Conservation (phyloP, 495 filamentous ascomycete species). For the Peziza echinospora region DNA sequence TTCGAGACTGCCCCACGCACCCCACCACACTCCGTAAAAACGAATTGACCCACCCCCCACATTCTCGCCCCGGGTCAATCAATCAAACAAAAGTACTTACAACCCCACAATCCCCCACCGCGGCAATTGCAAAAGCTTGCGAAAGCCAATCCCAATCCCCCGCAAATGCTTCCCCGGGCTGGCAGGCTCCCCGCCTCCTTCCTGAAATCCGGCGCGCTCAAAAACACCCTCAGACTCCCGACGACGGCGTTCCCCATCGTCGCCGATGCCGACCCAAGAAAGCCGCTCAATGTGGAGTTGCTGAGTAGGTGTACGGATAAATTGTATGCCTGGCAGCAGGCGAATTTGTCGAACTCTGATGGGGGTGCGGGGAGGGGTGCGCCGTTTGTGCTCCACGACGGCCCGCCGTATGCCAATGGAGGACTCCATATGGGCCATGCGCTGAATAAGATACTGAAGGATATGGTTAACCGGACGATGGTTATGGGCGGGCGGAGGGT, state of each 20-base stretch:
- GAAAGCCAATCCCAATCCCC: too few species aligned
- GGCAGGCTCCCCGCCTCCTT: neutral
- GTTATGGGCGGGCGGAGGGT: conserved; percentile 55
- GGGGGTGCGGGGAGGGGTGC: too few species aligned
- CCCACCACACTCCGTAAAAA: too few species aligned
- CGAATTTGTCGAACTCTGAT: conserved; percentile 32
- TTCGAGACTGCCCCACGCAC: too few species aligned
- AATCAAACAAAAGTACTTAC: too few species aligned
- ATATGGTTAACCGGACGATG: conserved; percentile 66
- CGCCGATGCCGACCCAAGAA: conserved; percentile 23
- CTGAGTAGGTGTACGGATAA: conserved; percentile 63
- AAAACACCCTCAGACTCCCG: conserved; percentile 23
- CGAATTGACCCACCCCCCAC: too few species aligned
- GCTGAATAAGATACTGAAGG: conserved; percentile 92
- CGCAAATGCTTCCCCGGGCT: too few species aligned
- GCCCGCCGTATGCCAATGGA: conserved; percentile 92
- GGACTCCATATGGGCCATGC: conserved; percentile 91
- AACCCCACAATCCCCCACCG: too few species aligned
- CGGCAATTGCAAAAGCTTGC: too few species aligned
- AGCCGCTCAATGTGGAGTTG: conserved; percentile 30
- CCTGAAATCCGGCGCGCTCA: conserved; percentile 6
- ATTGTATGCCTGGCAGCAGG: conserved; percentile 69
- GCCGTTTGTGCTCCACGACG: conserved; percentile 81
- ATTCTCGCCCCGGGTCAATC: too few species aligned
- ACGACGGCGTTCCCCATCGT: conserved; percentile 24